These are phyloP conservation scores for Aspergillus niger DNA, from an alignment of 2,329 filamentous ascomycete species.

Conservation along the genomic window DNA sequence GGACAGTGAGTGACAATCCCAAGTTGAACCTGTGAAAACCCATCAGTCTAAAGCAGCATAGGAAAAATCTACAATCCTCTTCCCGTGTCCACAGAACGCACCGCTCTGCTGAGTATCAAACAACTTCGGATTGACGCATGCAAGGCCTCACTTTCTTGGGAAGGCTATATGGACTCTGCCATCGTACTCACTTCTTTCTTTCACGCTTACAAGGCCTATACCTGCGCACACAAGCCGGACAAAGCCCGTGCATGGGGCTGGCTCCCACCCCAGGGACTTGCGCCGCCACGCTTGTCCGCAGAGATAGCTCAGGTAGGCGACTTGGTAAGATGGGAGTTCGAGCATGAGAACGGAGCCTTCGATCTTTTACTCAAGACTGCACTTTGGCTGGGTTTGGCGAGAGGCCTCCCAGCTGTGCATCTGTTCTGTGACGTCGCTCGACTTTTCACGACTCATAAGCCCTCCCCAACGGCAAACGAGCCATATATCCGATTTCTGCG, in stretches of 20 bases:
- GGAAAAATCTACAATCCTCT: slow-evolving; percentile 20
- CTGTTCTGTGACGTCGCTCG: slow-evolving; percentile 32
- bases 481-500: slow-evolving; percentile 17
- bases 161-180: slow-evolving; percentile 17
- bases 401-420: slow-evolving; percentile 31
- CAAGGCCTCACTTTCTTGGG: slow-evolving; percentile 22
- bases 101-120: slow-evolving; percentile 19
- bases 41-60: not conserved
- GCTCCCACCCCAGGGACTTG: slow-evolving; percentile 19
- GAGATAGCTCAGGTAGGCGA: slow-evolving; percentile 11
- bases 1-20: slow-evolving; percentile 18
- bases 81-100: slow-evolving; percentile 14
- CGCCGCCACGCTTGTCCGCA: slow-evolving; percentile 16
- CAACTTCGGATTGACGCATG: slow-evolving; percentile 24
- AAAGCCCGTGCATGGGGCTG: slow-evolving; percentile 23
- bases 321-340: slow-evolving; percentile 18
- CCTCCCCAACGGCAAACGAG: slow-evolving; percentile 1
- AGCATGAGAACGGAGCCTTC: slow-evolving; percentile 9
- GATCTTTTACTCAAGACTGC: slow-evolving; percentile 27
- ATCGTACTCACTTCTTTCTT: slow-evolving; percentile 24
- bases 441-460: slow-evolving; percentile 23
- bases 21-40: not conserved
- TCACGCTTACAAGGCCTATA: slow-evolving; percentile 23
- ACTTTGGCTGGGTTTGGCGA: slow-evolving; percentile 29
- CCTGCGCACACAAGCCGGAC: slow-evolving; percentile 13